Base-by-base conservation (phyloP, 192 early-diverging fungal species). In the Backusella morwellensis region DNA sequence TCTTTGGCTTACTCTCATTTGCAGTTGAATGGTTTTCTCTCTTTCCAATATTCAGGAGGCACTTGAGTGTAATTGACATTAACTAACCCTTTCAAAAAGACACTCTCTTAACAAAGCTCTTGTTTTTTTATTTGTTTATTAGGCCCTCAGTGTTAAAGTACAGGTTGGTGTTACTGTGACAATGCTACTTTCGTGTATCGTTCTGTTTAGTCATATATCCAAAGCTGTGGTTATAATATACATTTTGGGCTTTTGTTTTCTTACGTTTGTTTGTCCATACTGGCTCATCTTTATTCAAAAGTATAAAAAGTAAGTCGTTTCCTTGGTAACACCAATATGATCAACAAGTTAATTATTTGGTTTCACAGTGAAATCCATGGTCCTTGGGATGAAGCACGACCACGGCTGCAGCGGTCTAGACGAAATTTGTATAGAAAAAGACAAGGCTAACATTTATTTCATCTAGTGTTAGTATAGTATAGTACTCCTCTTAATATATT, bases 381-480 rank as follows among this genome's bases (percentile, higher is more conserved):
- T 4, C 97, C 97, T 47, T 99, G 97, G 97, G 97, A 99, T 82
- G 96, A 97, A 81, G 97, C 96, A 15, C 81, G 91, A 11, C 93
- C 93, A 9, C 89, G 91, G 66, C 84, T 95, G 0, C 90, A 91
- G 68, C 86, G 85, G 17, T 17, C 77, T 17, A 79, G 54, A 47
- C 78, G 78, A 26, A 66, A 44, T 26, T 19, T 74, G 29, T 79
- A 79, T 47, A 36, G 78, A 70, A 79, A 79, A 42, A 29, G 75
- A 36, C 32, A 66, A 68, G 35, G 17, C 47, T 47, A 69, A 35
- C 19, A 14, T 17, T n/a, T 41, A 70, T 41, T 36, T 11, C 19
- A 11, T 36, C 15, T 67, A 9, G 1, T 38, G 3, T 8, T 69
- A 8, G 5, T 34, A 11, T 69, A 8, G 1, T 34, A n/a, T 12